These are phyloP conservation scores for Plasmodium vinckei DNA, from an alignment of 169 alveolate genomes.

Conservation along the genomic window DNA sequence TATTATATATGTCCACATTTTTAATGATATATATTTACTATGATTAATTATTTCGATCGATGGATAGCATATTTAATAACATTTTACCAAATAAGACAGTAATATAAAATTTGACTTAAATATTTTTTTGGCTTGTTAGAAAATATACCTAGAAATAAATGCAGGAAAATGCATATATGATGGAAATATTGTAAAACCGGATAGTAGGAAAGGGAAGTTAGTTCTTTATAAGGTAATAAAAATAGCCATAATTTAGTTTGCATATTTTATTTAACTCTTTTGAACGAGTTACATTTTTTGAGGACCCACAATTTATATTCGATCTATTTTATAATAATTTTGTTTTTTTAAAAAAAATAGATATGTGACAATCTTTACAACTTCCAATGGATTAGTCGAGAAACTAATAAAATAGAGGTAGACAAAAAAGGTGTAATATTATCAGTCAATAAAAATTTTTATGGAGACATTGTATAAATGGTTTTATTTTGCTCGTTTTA, in stretches of 20 bases:
- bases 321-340: too few relatives aligned
- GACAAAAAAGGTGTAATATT: not conserved
- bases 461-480: not conserved
- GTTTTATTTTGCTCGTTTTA: not conserved
- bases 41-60: too few relatives aligned
- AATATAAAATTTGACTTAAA: too few relatives aligned
- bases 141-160: constrained; percentile 60
- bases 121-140: constrained; percentile 16
- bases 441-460: not conserved
- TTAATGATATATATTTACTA: too few relatives aligned
- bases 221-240: constrained; percentile 67
- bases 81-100: too few relatives aligned
- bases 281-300: too few relatives aligned
- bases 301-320: too few relatives aligned
- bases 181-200: constrained; percentile 71
- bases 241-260: not conserved
- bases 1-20: too few relatives aligned
- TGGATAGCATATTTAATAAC: too few relatives aligned
- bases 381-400: constrained; percentile 73
- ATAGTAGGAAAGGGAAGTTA: constrained; percentile 65
- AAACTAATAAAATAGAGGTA: constrained; percentile 76
- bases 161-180: constrained; percentile 76
- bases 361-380: constrained; percentile 68
- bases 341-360: constrained; percentile 9
- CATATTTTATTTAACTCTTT: too few relatives aligned